Evolutionary conservation across 2,329 filamentous ascomycete species (phyloP).

Genomic region (Fusarium tuaranense): DNA sequence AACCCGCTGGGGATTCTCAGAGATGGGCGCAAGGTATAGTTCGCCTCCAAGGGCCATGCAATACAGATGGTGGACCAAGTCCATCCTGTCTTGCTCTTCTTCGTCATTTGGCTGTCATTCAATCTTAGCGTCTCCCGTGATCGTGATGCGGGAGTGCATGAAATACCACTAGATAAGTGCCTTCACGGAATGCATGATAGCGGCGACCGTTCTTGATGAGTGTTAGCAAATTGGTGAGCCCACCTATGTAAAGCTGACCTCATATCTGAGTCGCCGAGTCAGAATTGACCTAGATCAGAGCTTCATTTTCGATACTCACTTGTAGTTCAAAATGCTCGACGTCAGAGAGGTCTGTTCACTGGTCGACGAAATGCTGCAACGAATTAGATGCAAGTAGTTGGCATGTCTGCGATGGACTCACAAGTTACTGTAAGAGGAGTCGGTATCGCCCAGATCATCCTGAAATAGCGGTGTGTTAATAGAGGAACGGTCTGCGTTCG

Average conservation of each 20-base stretch:
- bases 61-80: constrained; percentile 31
- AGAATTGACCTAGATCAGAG: background rate
- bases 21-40: constrained; percentile 17
- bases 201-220: background rate
- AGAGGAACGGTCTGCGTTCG: background rate
- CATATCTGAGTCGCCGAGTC: background rate
- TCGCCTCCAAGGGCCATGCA: constrained; percentile 17
- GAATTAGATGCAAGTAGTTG: background rate
- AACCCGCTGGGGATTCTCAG: constrained; percentile 8
- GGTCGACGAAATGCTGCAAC: background rate
- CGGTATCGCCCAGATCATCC: background rate
- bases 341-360: background rate
- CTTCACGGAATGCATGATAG: background rate
- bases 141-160: too few species aligned
- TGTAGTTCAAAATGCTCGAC: background rate
- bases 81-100: constrained; percentile 31
- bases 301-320: background rate
- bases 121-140: background rate
- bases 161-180: background rate
- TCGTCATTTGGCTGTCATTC: constrained; percentile 28
- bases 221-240: too few species aligned
- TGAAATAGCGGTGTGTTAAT: background rate
- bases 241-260: background rate
- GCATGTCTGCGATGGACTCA: background rate
- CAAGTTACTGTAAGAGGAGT: background rate